Percentiles rank a stretch among this genome's conserved stretches.
phyloP scores from a whole-genome alignment of 495 filamentous ascomycete species.

The Venustampulla echinocandica region DNA sequence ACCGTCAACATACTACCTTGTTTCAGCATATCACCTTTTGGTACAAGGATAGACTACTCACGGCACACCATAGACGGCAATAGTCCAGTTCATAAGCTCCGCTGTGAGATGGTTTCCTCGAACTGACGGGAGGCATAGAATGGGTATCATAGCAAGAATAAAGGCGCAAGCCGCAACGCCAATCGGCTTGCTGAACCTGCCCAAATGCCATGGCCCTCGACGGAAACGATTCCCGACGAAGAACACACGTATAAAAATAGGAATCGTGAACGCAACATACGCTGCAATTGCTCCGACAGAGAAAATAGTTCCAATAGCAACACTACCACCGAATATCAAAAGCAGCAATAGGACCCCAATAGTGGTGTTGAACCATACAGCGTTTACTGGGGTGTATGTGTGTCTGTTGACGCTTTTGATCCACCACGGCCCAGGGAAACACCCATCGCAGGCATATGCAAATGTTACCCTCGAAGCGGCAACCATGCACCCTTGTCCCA shows the following conservation, averaged over 20 bases:
- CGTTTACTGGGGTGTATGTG: slow-evolving; percentile 70
- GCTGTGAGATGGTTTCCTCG: slow-evolving; percentile 48
- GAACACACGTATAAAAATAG: slow-evolving; percentile 66
- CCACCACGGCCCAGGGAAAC: slow-evolving; percentile 56
- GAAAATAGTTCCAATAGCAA: slow-evolving; percentile 67
- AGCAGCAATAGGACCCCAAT: slow-evolving; percentile 58
- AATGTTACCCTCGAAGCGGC: slow-evolving; percentile 72
- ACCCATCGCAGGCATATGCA: slow-evolving; percentile 72
- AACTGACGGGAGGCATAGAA: slow-evolving; percentile 59
- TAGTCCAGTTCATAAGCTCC: slow-evolving; percentile 68
- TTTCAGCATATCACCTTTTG: too few relatives aligned
- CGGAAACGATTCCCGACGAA: slow-evolving; percentile 65
- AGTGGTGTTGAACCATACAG: slow-evolving; percentile 62
- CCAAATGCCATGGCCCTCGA: slow-evolving; percentile 67
- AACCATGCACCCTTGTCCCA: slow-evolving; percentile 81
- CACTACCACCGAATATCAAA: slow-evolving; percentile 57
- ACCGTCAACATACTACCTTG: slow-evolving; percentile 44
- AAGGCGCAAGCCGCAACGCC: slow-evolving; percentile 54
- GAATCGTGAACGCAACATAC: slow-evolving; percentile 66
- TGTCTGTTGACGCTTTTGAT: slow-evolving; percentile 58
- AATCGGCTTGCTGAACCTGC: slow-evolving; percentile 51
- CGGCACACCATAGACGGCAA: slow-evolving; percentile 63
- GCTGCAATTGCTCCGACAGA: slow-evolving; percentile 68
- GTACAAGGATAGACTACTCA: slow-evolving; percentile 10
- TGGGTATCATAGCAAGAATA: slow-evolving; percentile 64